Percentiles rank a stretch among this genome's conserved stretches.
Evolutionary conservation across 345 rosid species (phyloP).

Genomic region (Turritis glabra): DNA sequence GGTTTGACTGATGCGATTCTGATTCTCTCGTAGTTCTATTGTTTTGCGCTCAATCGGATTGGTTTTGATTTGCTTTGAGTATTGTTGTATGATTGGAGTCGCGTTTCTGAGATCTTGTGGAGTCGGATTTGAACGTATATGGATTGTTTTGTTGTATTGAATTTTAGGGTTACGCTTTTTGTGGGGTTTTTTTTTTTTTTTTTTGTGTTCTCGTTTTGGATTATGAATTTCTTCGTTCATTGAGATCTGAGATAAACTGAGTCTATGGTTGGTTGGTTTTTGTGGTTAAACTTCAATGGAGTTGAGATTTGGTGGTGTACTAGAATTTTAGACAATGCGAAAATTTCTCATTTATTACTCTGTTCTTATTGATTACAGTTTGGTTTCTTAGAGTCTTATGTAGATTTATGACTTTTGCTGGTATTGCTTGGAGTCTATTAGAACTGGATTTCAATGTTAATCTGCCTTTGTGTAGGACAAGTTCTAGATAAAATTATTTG

Average conservation of each 20-base stretch:
- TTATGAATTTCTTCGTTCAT: slow-evolving; percentile 6
- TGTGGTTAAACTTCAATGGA: not conserved
- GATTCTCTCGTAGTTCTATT: not conserved
- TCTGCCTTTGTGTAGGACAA: not conserved
- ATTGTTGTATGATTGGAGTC: not conserved
- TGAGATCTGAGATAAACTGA: slow-evolving; percentile 6
- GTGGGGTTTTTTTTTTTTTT: not conserved
- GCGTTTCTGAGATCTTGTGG: slow-evolving; percentile 15
- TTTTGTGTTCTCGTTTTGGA: not conserved
- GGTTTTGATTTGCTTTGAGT: slow-evolving; percentile 6
- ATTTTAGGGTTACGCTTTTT: slow-evolving; percentile 11
- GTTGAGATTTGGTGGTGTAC: not conserved
- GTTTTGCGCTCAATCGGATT: slow-evolving; percentile 25
- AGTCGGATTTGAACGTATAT: not conserved
- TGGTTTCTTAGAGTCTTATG: not conserved
- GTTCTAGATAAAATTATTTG: not conserved
- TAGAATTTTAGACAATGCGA: not conserved
- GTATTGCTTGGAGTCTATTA: not conserved
- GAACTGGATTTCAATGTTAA: not conserved
- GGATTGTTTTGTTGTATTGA: not conserved
- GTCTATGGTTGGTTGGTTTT: not conserved
- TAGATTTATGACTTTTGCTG: not conserved
- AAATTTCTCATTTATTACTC: not conserved
- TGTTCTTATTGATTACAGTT: not conserved
- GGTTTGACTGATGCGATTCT: not conserved